Base-by-base conservation (phyloP, 176 grass and related monocot genomes). In the Pontederia paniculata region DNA sequence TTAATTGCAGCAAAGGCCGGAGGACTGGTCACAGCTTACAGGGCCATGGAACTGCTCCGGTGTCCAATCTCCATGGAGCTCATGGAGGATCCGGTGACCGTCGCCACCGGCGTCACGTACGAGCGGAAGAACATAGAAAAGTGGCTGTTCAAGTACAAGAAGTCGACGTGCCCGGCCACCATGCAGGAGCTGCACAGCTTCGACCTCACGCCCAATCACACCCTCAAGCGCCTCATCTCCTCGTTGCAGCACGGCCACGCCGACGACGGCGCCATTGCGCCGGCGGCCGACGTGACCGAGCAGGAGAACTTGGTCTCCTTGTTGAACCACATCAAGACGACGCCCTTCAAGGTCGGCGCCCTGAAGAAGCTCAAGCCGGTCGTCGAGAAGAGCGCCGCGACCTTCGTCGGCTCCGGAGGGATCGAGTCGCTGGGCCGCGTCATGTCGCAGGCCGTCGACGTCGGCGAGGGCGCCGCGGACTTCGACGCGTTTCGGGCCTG, bases 61-160 rank as follows among this genome's bases (percentile, higher is more conserved):
- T 95, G 89, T 75, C 89, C 89, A 43, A 95, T 95, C 62, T 88
- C 89, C 52, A 75, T 95, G 84, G 89, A 95, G 57, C 75, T 95
- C 49, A 95, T 95, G 84, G 78, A 78, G 57, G 89, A 95, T 46
- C 89, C 89, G 31, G 81, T 95, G 42, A 95, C 75, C 4, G 57
- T 95, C 21, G 77, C 78, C 65, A 95, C 89, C 52, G 89, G 89
- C 37, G 81, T 88, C 11, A 95, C 81, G 16, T 95, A 95, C 62
- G 84, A 95, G 63, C 70, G 78, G 43, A 77, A 72, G 60, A 88
- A 75, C 89, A 95, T 95, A 42, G 81, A 95, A 72, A 77, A 63
- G 59, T 95, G 89, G 89, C 57, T 95, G 22, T 80, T 85, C 57
- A 21, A 46, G 2, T 85, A 79, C 81, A 79, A 86, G 43, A 70